Evolutionary conservation across 2,329 filamentous ascomycete genomes (phyloP).

Genomic region (Colletotrichum agaves): DNA sequence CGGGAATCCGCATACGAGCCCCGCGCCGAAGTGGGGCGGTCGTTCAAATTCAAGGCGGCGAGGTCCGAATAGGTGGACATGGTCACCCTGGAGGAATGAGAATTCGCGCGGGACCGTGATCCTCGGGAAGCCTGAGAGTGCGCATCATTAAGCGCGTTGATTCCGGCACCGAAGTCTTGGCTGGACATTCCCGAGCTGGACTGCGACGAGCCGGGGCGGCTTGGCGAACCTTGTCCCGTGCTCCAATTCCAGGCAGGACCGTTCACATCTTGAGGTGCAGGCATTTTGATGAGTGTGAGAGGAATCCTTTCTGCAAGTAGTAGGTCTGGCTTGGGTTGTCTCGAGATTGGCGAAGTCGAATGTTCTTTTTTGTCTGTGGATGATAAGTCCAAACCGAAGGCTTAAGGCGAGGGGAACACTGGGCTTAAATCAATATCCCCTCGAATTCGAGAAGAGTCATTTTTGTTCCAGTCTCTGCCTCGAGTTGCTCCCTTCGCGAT

Average conservation of each 20-base stretch:
- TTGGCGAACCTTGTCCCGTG: not conserved
- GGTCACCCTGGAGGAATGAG: no score
- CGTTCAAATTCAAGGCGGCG: no score
- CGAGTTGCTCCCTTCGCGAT: not conserved
- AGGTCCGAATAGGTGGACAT: no score
- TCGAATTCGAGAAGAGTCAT: conserved; percentile 2
- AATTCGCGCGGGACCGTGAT: no score
- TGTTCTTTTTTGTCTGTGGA: not conserved
- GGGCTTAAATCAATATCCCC: not conserved
- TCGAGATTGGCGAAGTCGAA: not conserved
- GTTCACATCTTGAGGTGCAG: not conserved
- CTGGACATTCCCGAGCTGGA: not conserved
- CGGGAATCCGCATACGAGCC: no score
- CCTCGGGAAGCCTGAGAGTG: not conserved
- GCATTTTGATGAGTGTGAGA: not conserved
- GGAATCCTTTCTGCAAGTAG: not conserved
- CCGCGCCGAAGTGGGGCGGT: no score
- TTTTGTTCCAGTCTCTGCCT: not conserved
- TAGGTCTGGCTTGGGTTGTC: not conserved
- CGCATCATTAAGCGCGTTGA: not conserved
- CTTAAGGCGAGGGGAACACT: not conserved
- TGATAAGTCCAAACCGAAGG: not conserved
- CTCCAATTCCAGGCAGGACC: not conserved
- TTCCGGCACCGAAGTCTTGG: not conserved
- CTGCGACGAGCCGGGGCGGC: not conserved